Evolutionary conservation across 179 eudicot genomes (phyloP), one percentile per base, ranked within the genome.

Genomic region (Gypsophila paniculata): DNA sequence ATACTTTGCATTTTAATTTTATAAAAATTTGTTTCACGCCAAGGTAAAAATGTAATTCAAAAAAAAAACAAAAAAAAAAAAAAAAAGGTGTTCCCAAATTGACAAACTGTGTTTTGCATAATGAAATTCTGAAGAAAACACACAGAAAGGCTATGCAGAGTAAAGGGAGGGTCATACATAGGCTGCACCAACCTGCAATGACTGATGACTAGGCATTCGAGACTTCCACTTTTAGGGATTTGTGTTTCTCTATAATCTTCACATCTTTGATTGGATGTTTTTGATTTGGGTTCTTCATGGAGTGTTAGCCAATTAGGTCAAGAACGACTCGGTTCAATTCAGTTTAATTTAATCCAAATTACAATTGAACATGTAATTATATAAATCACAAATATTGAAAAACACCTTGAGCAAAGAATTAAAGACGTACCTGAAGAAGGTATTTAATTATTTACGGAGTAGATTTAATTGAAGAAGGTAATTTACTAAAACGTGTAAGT

Each of bases 181-280:
- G 72, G 21, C 67, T 52, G 74, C 67, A 36, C 34, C 70, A 49
- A 26, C 70, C 77, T 72, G 77, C 74, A 69, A 63, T 29, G 34
- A 29, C 34, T 29, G 2, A 29, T 29, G 34, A 29, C 34, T 29
- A 29, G 34, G 34, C 2, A 1, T 29, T 29, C 34, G 61, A 18
- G 44, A 77, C 59, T 75, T 21, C 38, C 69, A 76, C 61, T 78
- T 82, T 21, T 74, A 17, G 83, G 80, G 80, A 76, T 80, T 77
- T 61, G 78, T 76, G 83, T 52, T 32, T 64, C 74, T 54, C 29
- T 25, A 51, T 75, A 29, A 72, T 65, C 61, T 66, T 17, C 11
- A 2, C n/a, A 13, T 55, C 5, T 42, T 68, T 60, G 57, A 68
- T 74, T 64, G 39, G 36, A 64, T 63, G 34, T 59, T 73, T 38